Percentiles rank a stretch among this genome's conserved stretches.
Conservation (phyloP, 148 eudicot genomes). For the Rhododendron kiyosumense region DNA sequence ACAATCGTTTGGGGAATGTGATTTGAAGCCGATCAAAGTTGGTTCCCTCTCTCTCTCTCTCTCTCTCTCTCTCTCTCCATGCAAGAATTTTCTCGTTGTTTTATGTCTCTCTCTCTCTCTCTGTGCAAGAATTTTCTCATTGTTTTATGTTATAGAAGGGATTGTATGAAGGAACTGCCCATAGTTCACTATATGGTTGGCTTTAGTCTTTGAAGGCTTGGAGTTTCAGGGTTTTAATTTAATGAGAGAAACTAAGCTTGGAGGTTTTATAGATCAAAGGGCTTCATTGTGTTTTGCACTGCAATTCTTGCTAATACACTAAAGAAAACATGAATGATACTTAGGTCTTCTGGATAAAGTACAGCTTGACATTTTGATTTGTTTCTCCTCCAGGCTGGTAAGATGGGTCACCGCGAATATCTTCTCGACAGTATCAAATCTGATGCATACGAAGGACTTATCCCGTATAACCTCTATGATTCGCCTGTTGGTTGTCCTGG, state of each 20-base stretch:
- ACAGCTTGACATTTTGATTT: neutral
- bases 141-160: neutral
- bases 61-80: slow-evolving; percentile 9
- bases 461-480: slow-evolving; percentile 24
- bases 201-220: neutral
- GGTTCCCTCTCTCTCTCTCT: slow-evolving; percentile 14
- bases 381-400: slow-evolving; percentile 28
- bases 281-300: neutral
- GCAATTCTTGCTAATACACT: neutral
- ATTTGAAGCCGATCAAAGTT: slow-evolving; percentile 32
- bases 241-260: neutral
- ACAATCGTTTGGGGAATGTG: slow-evolving; percentile 17
- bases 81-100: neutral
- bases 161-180: neutral
- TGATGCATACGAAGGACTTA: slow-evolving; percentile 31
- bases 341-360: neutral
- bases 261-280: neutral
- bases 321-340: neutral
- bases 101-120: neutral
- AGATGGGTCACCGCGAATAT: slow-evolving; percentile 17
- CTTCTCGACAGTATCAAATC: slow-evolving; percentile 20
- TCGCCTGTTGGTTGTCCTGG: slow-evolving; percentile 21
- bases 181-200: neutral
- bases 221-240: neutral
- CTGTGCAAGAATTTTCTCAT: neutral